Evolutionary conservation across 257 asterid genomes (phyloP).

Genomic region (Penstemon eatonii): DNA sequence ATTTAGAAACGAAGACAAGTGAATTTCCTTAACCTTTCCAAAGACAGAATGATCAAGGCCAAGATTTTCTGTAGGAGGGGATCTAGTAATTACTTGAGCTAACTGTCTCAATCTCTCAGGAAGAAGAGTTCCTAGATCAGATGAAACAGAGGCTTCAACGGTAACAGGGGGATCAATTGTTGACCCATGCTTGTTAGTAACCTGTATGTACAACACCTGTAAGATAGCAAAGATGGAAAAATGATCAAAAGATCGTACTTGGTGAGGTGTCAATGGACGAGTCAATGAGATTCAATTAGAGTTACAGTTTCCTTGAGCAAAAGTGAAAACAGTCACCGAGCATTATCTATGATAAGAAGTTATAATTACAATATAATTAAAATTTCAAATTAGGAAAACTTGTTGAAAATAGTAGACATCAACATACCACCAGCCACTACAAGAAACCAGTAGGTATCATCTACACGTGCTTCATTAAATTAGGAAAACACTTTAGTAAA

Average conservation of each 20-base stretch:
- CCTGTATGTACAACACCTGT: constrained; percentile 64
- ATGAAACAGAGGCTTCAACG: constrained; percentile 70
- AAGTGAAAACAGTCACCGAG: constrained; percentile 10
- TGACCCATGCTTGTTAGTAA: constrained; percentile 67
- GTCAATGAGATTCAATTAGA: constrained; percentile 7
- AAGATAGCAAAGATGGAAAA: constrained; percentile 17
- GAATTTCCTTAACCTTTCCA: constrained; percentile 78
- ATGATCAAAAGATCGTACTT: constrained; percentile 1
- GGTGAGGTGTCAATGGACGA: constrained; percentile 11
- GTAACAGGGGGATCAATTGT: constrained; percentile 74
- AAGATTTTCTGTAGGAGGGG: constrained; percentile 59
- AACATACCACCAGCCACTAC: neutral
- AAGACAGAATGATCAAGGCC: constrained; percentile 75
- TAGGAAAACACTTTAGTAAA: neutral
- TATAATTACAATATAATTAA: neutral
- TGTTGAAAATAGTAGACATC: neutral
- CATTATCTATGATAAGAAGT: constrained; percentile 8
- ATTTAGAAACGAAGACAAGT: constrained; percentile 61
- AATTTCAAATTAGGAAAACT: constrained; percentile 16
- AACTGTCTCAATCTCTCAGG: constrained; percentile 71
- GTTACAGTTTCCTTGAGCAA: neutral
- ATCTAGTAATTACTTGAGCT: constrained; percentile 54
- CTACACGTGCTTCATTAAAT: constrained; percentile 5
- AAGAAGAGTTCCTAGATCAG: constrained; percentile 39
- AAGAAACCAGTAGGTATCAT: constrained; percentile 1